Base-by-base conservation (phyloP, 1,284 basidiomycete genomes). In the Coriolopsis trogii region DNA sequence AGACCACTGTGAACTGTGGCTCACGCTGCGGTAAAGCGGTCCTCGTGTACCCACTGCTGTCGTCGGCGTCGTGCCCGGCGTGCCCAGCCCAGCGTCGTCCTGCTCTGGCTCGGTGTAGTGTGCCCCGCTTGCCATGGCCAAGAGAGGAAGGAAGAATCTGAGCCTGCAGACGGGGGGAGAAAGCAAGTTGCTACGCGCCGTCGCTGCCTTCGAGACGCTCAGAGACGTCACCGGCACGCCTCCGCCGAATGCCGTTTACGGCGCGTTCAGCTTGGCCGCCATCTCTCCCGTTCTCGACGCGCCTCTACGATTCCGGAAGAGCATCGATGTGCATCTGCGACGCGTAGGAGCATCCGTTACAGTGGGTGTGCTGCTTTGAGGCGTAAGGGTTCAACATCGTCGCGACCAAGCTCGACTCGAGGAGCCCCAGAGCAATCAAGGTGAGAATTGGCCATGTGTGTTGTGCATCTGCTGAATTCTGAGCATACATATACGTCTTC, bases 1-100 rank as follows among this genome's bases (percentile, higher is more conserved):
- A 10, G 81, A 81, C 79, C 81, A 81, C 53, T 77, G 77, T 21
- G 84, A 81, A 56, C 74, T 73, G 47, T 76, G 75, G 63, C 79
- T 84, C 47, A 76, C 60, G 46, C 71, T 76, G 48, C 80, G 73
- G 56, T 76, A 75, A n/a, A 78, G 64, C 44, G 73, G 69, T 33
- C 70, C 69, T 45, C 70, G 65, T 18, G 51, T 40, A 16, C 51
- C 48, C 12, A 66, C 63, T 15, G 68, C 63, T 36, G 63, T 58
- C 21, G 63, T 63, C 15, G 69, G 67, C 28, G 64, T 61, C 20
- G 61, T 58, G 37, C 57, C 58, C 18, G 62, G 60, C 3, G 63
- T 57, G 20, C 59, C 57, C 13, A 59, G 59, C 34, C 51, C 55
- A 50, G 59, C 49, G 42, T 61, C 58, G 33, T 67, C 66, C 47